These are phyloP conservation scores for Dovyalis caffra DNA, from an alignment of 345 rosid species.

Conservation along the genomic window DNA sequence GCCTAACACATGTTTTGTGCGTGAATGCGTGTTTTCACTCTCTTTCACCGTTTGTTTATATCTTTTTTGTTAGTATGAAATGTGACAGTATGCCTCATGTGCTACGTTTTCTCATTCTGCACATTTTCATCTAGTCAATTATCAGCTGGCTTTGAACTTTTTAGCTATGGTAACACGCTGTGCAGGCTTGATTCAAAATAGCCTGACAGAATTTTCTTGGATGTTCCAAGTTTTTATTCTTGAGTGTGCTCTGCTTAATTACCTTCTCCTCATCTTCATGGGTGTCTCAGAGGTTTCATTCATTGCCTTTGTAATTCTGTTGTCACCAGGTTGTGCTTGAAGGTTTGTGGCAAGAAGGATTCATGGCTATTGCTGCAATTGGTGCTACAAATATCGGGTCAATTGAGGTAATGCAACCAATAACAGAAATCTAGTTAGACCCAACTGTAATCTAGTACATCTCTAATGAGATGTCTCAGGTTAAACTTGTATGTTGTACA, in stretches of 20 bases:
- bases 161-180: neutral
- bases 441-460: no score
- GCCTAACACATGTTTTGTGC: no score
- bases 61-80: neutral
- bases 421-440: neutral
- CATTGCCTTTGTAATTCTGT: constrained; percentile 5
- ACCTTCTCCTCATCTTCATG: neutral
- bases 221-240: neutral
- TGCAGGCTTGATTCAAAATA: neutral
- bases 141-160: neutral
- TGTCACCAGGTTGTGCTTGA: constrained; percentile 79
- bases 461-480: neutral
- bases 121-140: no score
- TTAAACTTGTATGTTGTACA: constrained; percentile 18
- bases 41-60: neutral
- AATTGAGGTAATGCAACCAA: constrained; percentile 49
- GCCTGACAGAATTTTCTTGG: neutral
- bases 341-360: constrained; percentile 87
- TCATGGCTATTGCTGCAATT: constrained; percentile 86
- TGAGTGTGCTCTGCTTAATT: neutral
- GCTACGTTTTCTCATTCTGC: neutral
- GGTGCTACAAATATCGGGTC: constrained; percentile 98
- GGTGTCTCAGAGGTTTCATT: neutral
- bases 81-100: neutral
- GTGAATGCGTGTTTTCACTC: no score